Conservation (phyloP, 1,139 yeast genomes). For the Scheffersomyces segobiensis region DNA sequence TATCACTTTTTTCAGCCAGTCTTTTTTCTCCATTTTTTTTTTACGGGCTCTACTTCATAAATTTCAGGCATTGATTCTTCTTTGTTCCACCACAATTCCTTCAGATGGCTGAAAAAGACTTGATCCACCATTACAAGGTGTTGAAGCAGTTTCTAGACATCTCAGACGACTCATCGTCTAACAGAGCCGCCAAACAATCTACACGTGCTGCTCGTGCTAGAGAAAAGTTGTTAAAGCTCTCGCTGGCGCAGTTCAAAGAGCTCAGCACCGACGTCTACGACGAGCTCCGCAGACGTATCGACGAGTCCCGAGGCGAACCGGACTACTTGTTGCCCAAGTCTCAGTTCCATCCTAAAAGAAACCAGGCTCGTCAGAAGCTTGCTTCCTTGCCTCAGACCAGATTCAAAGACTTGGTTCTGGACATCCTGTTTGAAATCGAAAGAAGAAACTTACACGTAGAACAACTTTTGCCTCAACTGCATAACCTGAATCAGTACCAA, state of each 20-base stretch:
- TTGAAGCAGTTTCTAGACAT: conserved; percentile 54
- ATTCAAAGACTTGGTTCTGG: conserved; percentile 88
- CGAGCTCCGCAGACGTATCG: conserved; percentile 76
- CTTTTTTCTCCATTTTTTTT: neutral
- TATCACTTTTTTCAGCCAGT: neutral
- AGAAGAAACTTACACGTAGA: conserved; percentile 60
- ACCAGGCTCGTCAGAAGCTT: conserved; percentile 91
- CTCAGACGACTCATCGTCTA: conserved; percentile 47
- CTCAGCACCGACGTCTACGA: conserved; percentile 92
- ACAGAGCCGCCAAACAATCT: conserved; percentile 24
- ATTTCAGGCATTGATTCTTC: neutral
- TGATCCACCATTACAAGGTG: conserved; percentile 49
- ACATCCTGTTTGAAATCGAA: conserved; percentile 83
- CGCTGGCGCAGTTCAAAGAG: conserved; percentile 84
- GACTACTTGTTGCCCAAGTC: conserved; percentile 67
- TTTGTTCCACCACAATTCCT: neutral
- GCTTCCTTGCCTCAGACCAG: conserved; percentile 80
- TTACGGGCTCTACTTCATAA: neutral
- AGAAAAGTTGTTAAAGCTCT: conserved; percentile 77
- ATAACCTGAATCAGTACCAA: neutral
- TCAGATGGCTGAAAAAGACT: conserved; percentile 35
- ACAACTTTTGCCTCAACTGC: neutral
- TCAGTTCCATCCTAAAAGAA: conserved; percentile 88
- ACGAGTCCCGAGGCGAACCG: conserved; percentile 55
- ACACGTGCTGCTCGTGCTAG: conserved; percentile 76